phyloP scores from a whole-genome alignment of 176 grass and related monocot species.

The Rhynchospora pubera region DNA sequence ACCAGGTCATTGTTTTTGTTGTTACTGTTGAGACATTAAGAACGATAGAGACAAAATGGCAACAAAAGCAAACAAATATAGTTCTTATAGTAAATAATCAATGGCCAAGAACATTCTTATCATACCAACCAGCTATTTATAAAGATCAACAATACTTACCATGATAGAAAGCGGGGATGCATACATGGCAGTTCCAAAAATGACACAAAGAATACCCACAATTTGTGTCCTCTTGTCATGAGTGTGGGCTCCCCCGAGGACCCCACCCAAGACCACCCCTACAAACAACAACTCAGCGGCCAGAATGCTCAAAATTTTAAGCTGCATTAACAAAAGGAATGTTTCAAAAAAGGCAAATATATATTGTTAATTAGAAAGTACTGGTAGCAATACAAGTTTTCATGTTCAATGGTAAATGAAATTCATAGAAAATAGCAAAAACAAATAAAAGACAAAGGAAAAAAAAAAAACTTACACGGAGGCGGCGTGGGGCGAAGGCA shows the following conservation, averaged over 20 bases:
- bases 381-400: background rate
- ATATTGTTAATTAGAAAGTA: background rate
- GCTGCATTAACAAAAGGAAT: constrained; percentile 16
- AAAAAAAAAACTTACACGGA: constrained; percentile 34
- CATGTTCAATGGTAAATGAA: background rate
- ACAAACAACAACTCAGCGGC: constrained; percentile 33
- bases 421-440: background rate
- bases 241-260: constrained; percentile 35
- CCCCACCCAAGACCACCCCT: constrained; percentile 22
- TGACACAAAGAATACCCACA: constrained; percentile 49
- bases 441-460: background rate
- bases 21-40: background rate
- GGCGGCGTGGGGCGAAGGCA: constrained; percentile 14
- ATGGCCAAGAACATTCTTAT: too few species aligned
- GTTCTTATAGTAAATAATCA: background rate
- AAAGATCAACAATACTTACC: constrained; percentile 29
- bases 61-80: background rate
- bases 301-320: constrained; percentile 33
- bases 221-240: constrained; percentile 41
- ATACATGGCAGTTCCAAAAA: constrained; percentile 61
- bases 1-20: background rate
- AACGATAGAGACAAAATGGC: background rate
- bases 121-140: background rate
- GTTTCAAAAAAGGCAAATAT: background rate
- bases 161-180: constrained; percentile 48